Evolutionary conservation across 2,329 filamentous ascomycete genomes (phyloP).

Genomic region (Hypoxylon sp.): DNA sequence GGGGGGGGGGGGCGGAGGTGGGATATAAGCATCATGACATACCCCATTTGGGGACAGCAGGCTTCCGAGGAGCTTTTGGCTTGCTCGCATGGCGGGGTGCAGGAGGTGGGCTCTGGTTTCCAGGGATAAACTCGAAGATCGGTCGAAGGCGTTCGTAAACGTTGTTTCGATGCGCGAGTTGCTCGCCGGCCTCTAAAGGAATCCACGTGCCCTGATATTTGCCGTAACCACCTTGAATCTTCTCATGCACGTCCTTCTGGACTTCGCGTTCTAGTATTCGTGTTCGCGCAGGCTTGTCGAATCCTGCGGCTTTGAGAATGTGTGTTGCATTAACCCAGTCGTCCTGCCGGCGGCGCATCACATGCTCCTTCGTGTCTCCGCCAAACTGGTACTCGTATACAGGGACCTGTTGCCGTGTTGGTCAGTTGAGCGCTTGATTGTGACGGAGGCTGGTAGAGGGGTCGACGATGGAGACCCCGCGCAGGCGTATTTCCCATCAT

Average conservation of each 20-base stretch:
- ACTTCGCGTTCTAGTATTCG: constrained; percentile 96
- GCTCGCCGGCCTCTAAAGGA: constrained; percentile 83
- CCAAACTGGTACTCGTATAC: constrained; percentile 95
- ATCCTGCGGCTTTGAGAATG: constrained; percentile 95
- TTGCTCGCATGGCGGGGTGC: constrained; percentile 94
- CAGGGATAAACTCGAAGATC: constrained; percentile 91
- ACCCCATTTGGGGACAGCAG: constrained; percentile 73
- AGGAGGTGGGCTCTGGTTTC: constrained; percentile 89
- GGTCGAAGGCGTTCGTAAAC: constrained; percentile 85
- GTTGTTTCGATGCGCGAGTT: constrained; percentile 88
- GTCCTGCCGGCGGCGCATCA: constrained; percentile 93
- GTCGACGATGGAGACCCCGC: background rate
- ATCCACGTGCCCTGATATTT: constrained; percentile 99
- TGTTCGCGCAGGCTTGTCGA: constrained; percentile 96
- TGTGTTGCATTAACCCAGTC: constrained; percentile 99
- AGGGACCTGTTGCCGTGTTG: constrained; percentile 76
- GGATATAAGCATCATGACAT: constrained; percentile 53
- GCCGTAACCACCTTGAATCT: constrained; percentile 97
- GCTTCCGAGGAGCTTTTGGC: constrained; percentile 81
- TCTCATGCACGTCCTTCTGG: constrained; percentile 96
- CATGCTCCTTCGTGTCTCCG: constrained; percentile 83
- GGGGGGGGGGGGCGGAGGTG: constrained; percentile 18
- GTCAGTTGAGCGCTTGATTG: constrained; percentile 15
- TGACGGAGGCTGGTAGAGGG: background rate
- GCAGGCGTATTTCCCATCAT: background rate